A percentile compares a stretch with the other conserved stretches of the same genome.
Conservation (phyloP, 768 basidiomycete genomes). For the Mycena galericulata region DNA sequence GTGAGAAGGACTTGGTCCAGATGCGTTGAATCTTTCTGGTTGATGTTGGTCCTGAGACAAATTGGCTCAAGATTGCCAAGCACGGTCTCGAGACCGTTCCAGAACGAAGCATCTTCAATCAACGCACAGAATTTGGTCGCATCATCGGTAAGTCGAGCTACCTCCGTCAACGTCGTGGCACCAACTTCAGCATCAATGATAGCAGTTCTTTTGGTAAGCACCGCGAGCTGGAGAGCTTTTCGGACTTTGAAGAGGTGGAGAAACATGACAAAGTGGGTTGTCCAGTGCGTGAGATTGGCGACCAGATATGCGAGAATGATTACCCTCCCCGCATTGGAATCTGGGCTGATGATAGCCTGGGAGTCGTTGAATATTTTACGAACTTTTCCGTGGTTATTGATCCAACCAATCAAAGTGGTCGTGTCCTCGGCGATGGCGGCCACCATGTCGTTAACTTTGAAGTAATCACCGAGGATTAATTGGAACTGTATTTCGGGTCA, state of each 20-base stretch:
- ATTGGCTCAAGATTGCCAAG: slow-evolving; percentile 28
- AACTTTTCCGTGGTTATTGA: too few relatives aligned
- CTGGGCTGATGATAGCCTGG: slow-evolving; percentile 12
- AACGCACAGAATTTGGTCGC: neutral
- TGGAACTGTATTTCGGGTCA: slow-evolving; percentile 11
- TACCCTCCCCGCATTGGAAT: neutral
- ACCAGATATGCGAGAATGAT: slow-evolving; percentile 25
- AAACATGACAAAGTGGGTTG: slow-evolving; percentile 24
- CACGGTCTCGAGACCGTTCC: slow-evolving; percentile 14
- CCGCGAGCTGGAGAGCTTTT: slow-evolving; percentile 6
- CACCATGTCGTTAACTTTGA: too few relatives aligned
- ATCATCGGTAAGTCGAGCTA: neutral
- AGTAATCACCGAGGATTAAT: slow-evolving; percentile 23
- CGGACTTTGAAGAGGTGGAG: slow-evolving; percentile 8
- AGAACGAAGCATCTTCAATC: slow-evolving; percentile 6
- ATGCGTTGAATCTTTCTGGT: slow-evolving; percentile 33
- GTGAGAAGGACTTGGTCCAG: slow-evolving; percentile 44
- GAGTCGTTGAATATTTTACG: slow-evolving; percentile 29
- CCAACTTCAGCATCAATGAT: slow-evolving; percentile 29
- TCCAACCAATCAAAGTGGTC: too few relatives aligned
- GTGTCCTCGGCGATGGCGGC: too few relatives aligned
- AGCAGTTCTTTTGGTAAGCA: neutral
- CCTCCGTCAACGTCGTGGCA: neutral
- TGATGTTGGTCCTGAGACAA: slow-evolving; percentile 27
- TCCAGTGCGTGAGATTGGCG: slow-evolving; percentile 34